These are phyloP conservation scores for Solanum ossicruentum DNA, from an alignment of 257 asterid species.

Conservation along the genomic window DNA sequence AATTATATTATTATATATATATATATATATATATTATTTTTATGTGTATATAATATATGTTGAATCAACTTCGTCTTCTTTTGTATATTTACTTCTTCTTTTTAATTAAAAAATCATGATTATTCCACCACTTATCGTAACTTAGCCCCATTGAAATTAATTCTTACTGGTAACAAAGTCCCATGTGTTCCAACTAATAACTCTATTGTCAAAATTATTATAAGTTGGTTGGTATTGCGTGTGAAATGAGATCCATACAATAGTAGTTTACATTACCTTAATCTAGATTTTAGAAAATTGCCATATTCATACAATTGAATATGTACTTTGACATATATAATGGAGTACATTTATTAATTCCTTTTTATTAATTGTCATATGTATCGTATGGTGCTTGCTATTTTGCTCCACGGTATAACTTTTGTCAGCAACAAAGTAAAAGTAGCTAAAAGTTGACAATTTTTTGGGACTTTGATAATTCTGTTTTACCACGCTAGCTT, in stretches of 20 bases:
- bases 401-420: background rate
- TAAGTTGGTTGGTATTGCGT: background rate
- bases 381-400: background rate
- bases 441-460: background rate
- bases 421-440: background rate
- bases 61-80: too few relatives aligned
- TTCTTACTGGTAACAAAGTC: background rate
- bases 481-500: background rate
- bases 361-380: background rate
- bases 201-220: background rate
- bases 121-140: background rate
- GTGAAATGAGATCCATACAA: background rate
- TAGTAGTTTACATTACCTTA: background rate
- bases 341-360: background rate
- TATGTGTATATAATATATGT: too few relatives aligned
- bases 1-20: too few relatives aligned
- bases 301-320: background rate
- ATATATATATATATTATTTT: too few relatives aligned
- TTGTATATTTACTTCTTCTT: too few relatives aligned
- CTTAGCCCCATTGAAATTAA: background rate
- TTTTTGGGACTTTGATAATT: background rate
- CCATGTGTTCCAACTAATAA: background rate
- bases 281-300: background rate
- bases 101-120: too few relatives aligned
- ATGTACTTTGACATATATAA: background rate